A percentile compares a stretch with the other conserved stretches of the same genome.
These are phyloP conservation scores for Thuidium tamariscinum DNA, from an alignment of 225 moss, liverwort and hornwort species.

Conservation along the genomic window DNA sequence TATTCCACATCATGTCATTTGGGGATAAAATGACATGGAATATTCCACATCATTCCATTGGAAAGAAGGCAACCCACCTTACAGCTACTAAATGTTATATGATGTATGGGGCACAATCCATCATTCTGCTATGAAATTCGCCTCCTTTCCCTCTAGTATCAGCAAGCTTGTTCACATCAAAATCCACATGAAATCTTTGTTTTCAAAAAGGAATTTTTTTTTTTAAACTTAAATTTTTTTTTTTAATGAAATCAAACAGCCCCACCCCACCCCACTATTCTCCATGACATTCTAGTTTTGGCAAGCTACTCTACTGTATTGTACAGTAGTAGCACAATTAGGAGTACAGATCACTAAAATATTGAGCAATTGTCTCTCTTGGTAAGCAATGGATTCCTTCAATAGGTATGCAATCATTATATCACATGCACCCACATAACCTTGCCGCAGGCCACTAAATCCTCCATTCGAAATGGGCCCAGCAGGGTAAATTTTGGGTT, in stretches of 20 bases:
- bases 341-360: background rate
- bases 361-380: background rate
- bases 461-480: no score
- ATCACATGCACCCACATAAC: background rate
- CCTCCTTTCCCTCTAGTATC: background rate
- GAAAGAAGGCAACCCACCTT: no score
- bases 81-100: no score
- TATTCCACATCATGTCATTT: no score
- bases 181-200: no score
- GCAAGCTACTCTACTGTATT: background rate
- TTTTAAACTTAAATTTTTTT: no score
- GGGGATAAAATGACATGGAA: no score
- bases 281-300: background rate
- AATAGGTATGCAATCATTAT: background rate
- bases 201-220: no score
- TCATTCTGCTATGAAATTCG: background rate
- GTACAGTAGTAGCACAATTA: background rate
- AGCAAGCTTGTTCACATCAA: background rate
- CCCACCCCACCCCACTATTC: background rate
- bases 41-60: no score
- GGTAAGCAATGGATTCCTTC: background rate
- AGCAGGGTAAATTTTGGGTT: no score
- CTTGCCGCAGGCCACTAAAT: no score
- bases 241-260: background rate
- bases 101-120: background rate